Evolutionary conservation across 345 rosid species (phyloP).

Genomic region (Lepidium africanum): DNA sequence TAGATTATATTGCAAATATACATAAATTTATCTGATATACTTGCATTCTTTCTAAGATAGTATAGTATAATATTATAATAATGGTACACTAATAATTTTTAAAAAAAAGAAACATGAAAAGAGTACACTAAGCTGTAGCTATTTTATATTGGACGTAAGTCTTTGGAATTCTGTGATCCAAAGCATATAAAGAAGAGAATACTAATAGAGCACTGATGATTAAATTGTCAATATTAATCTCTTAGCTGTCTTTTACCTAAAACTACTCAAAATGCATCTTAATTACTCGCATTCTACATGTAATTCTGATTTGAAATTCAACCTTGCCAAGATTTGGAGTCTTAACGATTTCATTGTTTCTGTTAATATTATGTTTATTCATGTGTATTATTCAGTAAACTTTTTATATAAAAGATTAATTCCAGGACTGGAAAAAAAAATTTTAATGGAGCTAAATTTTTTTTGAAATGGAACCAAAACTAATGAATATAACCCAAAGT

Average conservation of each 20-base stretch:
- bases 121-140: neutral
- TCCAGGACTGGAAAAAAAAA: no score
- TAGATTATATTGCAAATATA: no score
- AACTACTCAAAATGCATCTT: neutral
- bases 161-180: slow-evolving; percentile 19
- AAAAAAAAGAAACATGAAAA: no score
- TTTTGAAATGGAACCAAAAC: no score
- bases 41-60: no score
- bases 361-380: neutral
- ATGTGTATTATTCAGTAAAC: no score
- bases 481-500: no score
- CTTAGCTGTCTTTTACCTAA: slow-evolving; percentile 3
- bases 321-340: neutral
- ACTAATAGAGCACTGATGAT: slow-evolving; percentile 6
- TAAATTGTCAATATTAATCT: neutral
- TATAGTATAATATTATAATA: no score
- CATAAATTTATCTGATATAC: no score
- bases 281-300: neutral
- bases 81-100: no score
- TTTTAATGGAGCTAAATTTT: no score
- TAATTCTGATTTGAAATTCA: neutral
- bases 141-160: neutral
- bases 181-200: neutral
- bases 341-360: neutral
- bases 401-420: no score